Conservation (phyloP, 2,329 filamentous ascomycete genomes). For the Dothideomycetidae sp. region DNA sequence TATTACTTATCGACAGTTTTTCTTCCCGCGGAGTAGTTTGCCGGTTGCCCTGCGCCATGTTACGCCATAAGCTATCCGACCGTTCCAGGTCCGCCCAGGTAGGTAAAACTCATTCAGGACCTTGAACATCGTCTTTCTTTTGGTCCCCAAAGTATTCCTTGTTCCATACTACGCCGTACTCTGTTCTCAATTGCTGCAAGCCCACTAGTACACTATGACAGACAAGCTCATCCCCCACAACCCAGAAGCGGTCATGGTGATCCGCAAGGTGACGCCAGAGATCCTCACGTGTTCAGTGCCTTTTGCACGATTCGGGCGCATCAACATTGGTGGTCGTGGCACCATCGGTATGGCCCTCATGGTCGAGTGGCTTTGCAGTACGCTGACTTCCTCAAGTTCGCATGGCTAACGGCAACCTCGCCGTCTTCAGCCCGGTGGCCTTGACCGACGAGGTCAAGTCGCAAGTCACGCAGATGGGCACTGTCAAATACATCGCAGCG, state of each 20-base stretch:
- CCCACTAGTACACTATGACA: no score
- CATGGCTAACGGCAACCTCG: constrained; percentile 61
- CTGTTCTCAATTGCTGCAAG: no score
- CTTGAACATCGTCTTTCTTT: no score
- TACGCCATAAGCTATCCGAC: no score
- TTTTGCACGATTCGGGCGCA: constrained; percentile 63
- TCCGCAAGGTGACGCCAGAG: constrained; percentile 67
- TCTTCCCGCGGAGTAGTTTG: no score
- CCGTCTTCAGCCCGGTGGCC: constrained; percentile 83
- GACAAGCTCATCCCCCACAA: constrained; percentile 38
- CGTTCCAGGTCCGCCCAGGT: no score
- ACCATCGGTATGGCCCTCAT: constrained; percentile 52
- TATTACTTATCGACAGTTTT: no score
- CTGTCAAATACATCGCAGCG: constrained; percentile 72
- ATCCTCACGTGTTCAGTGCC: constrained; percentile 69
- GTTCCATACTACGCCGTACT: no score
- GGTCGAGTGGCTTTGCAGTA: background rate
- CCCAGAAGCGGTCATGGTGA: constrained; percentile 76
- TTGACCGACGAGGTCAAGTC: constrained; percentile 64
- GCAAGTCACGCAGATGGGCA: constrained; percentile 30
- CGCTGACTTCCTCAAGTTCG: constrained; percentile 42
- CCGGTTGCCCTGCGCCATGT: no score
- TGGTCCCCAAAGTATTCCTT: no score
- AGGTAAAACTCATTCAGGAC: no score
- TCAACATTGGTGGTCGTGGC: constrained; percentile 75